Percentiles rank a stretch among this genome's conserved stretches.
Evolutionary conservation across 78 protist genomes (phyloP).

Genomic region (Polysphondylium violaceum): DNA sequence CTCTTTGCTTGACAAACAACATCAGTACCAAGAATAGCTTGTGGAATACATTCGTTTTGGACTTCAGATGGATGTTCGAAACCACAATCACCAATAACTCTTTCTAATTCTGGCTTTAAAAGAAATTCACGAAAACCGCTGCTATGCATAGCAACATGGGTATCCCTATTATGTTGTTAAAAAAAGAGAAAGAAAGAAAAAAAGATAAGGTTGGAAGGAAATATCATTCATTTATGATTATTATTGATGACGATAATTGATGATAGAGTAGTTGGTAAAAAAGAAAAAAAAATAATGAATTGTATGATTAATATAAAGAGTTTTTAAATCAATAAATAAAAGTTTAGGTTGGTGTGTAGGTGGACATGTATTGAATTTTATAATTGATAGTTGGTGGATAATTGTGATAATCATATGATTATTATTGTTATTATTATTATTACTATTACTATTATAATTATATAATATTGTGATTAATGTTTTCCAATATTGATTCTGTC

Average conservation of each 20-base stretch:
- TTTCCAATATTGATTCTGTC: too few relatives aligned
- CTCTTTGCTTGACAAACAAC: slow-evolving; percentile 98
- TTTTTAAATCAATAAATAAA: too few relatives aligned
- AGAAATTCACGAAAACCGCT: slow-evolving; percentile 97
- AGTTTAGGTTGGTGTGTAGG: not conserved
- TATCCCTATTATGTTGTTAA: slow-evolving; percentile 21
- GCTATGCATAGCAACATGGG: slow-evolving; percentile 88
- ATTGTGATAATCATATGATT: too few relatives aligned
- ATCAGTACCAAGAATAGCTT: slow-evolving; percentile 97
- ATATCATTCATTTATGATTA: too few relatives aligned
- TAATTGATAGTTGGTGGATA: too few relatives aligned
- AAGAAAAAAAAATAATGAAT: not conserved
- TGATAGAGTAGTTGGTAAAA: not conserved
- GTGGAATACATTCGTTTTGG: slow-evolving; percentile 98
- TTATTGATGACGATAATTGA: too few relatives aligned
- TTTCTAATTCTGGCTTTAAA: slow-evolving; percentile 96
- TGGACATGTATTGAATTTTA: not conserved
- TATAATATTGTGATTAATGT: too few relatives aligned
- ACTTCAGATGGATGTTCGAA: slow-evolving; percentile 99
- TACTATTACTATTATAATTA: not conserved
- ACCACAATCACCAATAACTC: slow-evolving; percentile 97
- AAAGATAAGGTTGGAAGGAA: not conserved
- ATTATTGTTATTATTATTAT: too few relatives aligned
- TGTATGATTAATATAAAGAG: too few relatives aligned
- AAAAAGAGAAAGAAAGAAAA: not conserved